Base-by-base conservation (phyloP, 164 flowering plant genomes). In the Malania oleifera region DNA sequence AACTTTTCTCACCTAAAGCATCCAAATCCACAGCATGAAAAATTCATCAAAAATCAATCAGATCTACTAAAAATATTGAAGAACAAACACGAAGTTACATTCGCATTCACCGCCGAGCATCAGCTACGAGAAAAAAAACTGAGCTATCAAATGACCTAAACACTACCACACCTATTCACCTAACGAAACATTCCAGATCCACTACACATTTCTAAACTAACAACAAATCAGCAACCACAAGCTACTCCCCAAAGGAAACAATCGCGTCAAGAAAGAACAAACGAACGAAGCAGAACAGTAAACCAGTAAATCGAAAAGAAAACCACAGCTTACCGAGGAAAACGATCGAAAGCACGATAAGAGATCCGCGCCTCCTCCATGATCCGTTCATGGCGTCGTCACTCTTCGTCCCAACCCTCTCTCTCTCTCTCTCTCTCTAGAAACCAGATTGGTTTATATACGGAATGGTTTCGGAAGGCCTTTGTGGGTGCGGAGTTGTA, bases 361-460 rank as follows among this genome's bases (percentile, higher is more conserved):
- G 58, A 44, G 78, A 70, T 1, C 76, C 66, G 35, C 80, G 77
- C 17, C 69, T 72, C 54, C 75, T 66, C 77, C 72, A 74, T 43
- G 75, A 69, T 60, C 80, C 73, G 35, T 70, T 83, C 87, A 82
- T 80, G 60, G 63, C 61, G 39, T 41, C 2, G 20, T n/a, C n/a
- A n/a, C n/a, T n/a, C 34, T 17, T 10, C 31, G 23, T 45, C 35
- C 43, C 54, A 48, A 4, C 15, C 20, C 15, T 4, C 29, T 19
- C 29, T 37, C 17, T 60, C 64, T n/a, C 48, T 35, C 29, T 43
- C 20, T 17, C 22, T 43, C 22, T n/a, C 46, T 43, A 38, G 13
- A 38, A 11, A 15, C 11, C 8, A 11, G 13, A 38, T 31, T 9
- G 9, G 9, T 31, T 9, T 4, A 9, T 9, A 4, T 17, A 10